Percentiles rank a stretch among this genome's conserved stretches.
Conservation (phyloP, 148 eudicot genomes). For the Tetragonia tetragonoides region DNA sequence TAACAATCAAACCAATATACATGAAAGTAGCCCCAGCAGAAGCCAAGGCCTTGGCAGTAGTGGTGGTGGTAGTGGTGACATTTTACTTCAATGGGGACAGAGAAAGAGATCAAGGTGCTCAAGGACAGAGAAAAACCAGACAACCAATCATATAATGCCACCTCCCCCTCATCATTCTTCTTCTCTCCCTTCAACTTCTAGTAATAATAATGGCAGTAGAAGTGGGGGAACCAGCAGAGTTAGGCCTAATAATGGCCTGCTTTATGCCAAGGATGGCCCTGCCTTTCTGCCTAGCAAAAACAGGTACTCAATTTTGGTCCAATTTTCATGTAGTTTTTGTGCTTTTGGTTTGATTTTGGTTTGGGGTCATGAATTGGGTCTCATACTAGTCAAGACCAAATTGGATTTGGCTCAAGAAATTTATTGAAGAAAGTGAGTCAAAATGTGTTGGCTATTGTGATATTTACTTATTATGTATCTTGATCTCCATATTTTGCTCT, state of each 20-base stretch:
- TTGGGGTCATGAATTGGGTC: no score
- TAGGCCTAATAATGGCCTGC: slow-evolving; percentile 6
- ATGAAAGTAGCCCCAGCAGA: slow-evolving; percentile 7
- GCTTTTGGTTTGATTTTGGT: no score
- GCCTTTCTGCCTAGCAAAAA: slow-evolving; percentile 8
- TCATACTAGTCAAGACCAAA: no score
- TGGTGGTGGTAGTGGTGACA: slow-evolving; percentile 29
- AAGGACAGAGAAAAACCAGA: slow-evolving; percentile 17
- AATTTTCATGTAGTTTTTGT: background rate
- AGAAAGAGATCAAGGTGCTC: slow-evolving; percentile 43
- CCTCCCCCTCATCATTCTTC: slow-evolving; percentile 14
- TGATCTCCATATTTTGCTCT: no score
- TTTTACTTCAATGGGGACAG: slow-evolving; percentile 45
- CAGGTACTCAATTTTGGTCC: background rate
- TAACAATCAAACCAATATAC: background rate
- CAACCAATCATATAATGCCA: slow-evolving; percentile 16
- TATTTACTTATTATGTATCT: no score
- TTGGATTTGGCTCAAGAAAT: no score
- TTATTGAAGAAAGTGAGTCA: no score
- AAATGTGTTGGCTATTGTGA: no score
- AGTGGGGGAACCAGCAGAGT: slow-evolving; percentile 14
- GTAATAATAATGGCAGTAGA: background rate
- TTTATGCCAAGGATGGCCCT: slow-evolving; percentile 12
- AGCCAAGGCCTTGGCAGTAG: slow-evolving; percentile 1
- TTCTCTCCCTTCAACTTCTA: slow-evolving; percentile 4